These are phyloP conservation scores for Thermomucor indicae-seudaticae DNA, from an alignment of 371 early-diverging fungal genomes.

Conservation along the genomic window DNA sequence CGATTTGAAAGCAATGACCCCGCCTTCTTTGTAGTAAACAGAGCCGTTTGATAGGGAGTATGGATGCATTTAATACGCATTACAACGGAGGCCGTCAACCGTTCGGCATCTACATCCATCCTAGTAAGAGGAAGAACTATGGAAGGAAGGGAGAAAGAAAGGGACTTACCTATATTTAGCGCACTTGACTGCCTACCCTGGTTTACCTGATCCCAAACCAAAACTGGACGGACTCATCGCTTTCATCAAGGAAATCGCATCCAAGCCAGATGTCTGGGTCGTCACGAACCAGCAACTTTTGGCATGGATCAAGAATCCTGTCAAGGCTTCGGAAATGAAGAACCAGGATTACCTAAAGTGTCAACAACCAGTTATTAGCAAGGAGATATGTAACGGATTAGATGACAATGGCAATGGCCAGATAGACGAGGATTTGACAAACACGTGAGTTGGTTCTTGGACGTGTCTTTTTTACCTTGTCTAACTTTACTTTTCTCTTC, in stretches of 20 bases:
- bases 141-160: too few relatives aligned
- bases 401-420: constrained; percentile 51
- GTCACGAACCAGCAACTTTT: constrained; percentile 64
- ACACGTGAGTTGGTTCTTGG: too few relatives aligned
- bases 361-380: constrained; percentile 47
- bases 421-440: constrained; percentile 40
- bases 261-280: constrained; percentile 57
- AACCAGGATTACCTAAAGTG: constrained; percentile 56
- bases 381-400: constrained; percentile 71
- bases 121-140: constrained; percentile 39
- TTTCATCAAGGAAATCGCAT: constrained; percentile 36
- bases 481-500: constrained; percentile 8
- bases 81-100: constrained; percentile 61
- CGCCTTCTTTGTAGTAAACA: too few relatives aligned
- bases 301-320: constrained; percentile 63
- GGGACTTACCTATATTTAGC: constrained; percentile 20
- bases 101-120: constrained; percentile 63
- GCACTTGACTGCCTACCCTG: constrained; percentile 43
- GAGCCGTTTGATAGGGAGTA: too few relatives aligned
- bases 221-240: constrained; percentile 28
- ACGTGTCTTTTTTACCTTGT: too few relatives aligned
- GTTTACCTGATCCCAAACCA: constrained; percentile 30
- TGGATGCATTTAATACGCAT: constrained; percentile 51
- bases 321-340: constrained; percentile 53
- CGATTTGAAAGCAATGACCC: too few relatives aligned